These are phyloP conservation scores for Nissolia schottii DNA, from an alignment of 306 rosid genomes.

Conservation along the genomic window DNA sequence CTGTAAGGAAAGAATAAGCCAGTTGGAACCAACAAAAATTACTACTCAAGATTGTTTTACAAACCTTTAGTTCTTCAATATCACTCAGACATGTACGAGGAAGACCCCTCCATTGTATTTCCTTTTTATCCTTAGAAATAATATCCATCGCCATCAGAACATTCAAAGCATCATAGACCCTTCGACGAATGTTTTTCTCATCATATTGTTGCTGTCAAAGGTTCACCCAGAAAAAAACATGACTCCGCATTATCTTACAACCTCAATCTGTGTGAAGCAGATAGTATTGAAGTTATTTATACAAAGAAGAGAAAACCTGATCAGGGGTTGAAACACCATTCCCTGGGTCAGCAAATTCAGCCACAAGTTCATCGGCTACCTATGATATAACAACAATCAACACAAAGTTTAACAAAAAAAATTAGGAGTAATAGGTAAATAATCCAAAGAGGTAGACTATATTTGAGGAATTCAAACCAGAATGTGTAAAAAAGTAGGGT, in stretches of 20 bases:
- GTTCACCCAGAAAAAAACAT: background rate
- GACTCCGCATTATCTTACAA: background rate
- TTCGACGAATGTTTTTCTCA: constrained; percentile 61
- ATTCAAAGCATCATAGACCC: constrained; percentile 72
- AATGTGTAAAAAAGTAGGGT: background rate
- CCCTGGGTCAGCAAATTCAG: constrained; percentile 88
- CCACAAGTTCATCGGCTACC: constrained; percentile 99
- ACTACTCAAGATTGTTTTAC: constrained; percentile 15
- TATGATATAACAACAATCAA: constrained; percentile 25
- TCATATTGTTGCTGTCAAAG: constrained; percentile 93
- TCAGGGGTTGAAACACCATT: constrained; percentile 69
- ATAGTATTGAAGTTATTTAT: background rate
- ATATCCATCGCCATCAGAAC: constrained; percentile 99
- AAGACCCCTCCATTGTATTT: constrained; percentile 88
- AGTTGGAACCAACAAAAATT: background rate
- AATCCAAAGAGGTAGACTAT: background rate
- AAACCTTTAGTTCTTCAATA: constrained; percentile 85
- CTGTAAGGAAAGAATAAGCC: background rate
- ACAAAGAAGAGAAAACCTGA: constrained; percentile 55
- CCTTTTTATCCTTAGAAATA: constrained; percentile 80
- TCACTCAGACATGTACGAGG: constrained; percentile 74
- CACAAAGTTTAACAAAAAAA: background rate
- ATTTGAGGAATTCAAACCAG: background rate
- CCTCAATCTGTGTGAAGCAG: background rate
- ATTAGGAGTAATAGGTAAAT: background rate